Evolutionary conservation across 1,284 basidiomycete species (phyloP).

Genomic region (Cryptococcus sp.): DNA sequence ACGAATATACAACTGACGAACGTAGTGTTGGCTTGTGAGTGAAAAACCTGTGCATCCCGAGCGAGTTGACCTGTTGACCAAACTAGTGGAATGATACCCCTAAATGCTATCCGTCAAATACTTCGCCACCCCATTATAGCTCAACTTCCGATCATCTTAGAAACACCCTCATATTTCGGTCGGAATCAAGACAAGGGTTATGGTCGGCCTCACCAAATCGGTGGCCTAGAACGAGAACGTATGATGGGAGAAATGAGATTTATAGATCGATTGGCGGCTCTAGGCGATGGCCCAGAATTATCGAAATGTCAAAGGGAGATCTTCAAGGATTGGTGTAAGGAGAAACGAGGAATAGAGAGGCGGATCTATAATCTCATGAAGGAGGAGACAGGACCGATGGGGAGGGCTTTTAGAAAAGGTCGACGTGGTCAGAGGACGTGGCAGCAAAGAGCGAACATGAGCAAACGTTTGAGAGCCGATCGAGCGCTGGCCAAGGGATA

Average conservation of each 20-base stretch:
- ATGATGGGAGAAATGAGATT: neutral
- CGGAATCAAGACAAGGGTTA: neutral
- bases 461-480: too few relatives aligned
- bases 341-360: neutral
- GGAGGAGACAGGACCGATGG: neutral
- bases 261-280: neutral
- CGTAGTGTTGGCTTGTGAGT: neutral
- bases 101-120: conserved; percentile 12
- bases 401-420: neutral
- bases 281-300: too few relatives aligned
- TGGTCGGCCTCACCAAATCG: neutral
- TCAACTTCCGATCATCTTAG: conserved; percentile 14
- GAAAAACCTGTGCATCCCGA: too few relatives aligned
- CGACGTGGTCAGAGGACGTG: too few relatives aligned
- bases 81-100: conserved; percentile 13
- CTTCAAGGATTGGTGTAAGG: neutral
- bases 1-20: too few relatives aligned
- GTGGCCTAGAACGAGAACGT: neutral
- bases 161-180: conserved; percentile 13
- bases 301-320: neutral
- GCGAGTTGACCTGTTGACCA: neutral
- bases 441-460: too few relatives aligned
- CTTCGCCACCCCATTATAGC: conserved; percentile 11
- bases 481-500: too few relatives aligned
- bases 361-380: neutral